Evolutionary conservation across 2,329 filamentous ascomycete genomes (phyloP).

Genomic region (Ascochyta rabiei): DNA sequence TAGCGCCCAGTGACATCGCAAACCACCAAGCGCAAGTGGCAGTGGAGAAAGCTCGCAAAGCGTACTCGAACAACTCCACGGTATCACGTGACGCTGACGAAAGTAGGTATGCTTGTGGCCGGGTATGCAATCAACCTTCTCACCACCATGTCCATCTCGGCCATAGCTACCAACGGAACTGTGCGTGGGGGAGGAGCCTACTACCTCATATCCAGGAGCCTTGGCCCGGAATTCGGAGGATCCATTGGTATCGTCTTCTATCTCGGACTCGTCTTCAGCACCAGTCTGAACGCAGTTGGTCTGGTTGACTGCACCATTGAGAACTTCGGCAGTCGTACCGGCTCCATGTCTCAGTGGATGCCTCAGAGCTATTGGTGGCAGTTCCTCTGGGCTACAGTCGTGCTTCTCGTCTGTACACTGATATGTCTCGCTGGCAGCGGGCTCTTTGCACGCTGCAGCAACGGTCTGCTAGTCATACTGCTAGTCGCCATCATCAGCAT

Average conservation of each 20-base stretch:
- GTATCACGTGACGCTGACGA: slow-evolving; percentile 15
- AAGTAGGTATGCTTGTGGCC: slow-evolving; percentile 69
- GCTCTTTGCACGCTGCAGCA: slow-evolving; percentile 80
- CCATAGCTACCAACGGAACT: slow-evolving; percentile 88
- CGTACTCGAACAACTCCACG: background rate
- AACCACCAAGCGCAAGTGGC: background rate
- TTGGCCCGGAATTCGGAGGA: slow-evolving; percentile 84
- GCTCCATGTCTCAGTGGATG: slow-evolving; percentile 65
- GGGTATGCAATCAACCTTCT: slow-evolving; percentile 85
- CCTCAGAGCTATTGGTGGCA: slow-evolving; percentile 76
- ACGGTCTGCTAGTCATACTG: slow-evolving; percentile 73
- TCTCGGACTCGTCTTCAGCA: slow-evolving; percentile 81
- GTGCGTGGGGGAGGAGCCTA: slow-evolving; percentile 88
- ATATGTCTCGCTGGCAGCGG: slow-evolving; percentile 81
- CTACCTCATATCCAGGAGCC: slow-evolving; percentile 82
- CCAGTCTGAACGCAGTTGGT: slow-evolving; percentile 85
- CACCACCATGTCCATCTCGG: slow-evolving; percentile 83
- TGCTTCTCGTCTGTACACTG: slow-evolving; percentile 72
- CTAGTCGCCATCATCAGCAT: slow-evolving; percentile 79
- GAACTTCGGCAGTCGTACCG: slow-evolving; percentile 68
- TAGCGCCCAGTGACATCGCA: background rate
- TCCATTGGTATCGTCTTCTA: slow-evolving; percentile 90
- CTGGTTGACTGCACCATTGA: slow-evolving; percentile 81
- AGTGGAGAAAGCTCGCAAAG: background rate
- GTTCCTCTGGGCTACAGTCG: slow-evolving; percentile 75